These are phyloP conservation scores for Phytophthora capsici DNA, from an alignment of 352 stramenopile species.

Conservation along the genomic window DNA sequence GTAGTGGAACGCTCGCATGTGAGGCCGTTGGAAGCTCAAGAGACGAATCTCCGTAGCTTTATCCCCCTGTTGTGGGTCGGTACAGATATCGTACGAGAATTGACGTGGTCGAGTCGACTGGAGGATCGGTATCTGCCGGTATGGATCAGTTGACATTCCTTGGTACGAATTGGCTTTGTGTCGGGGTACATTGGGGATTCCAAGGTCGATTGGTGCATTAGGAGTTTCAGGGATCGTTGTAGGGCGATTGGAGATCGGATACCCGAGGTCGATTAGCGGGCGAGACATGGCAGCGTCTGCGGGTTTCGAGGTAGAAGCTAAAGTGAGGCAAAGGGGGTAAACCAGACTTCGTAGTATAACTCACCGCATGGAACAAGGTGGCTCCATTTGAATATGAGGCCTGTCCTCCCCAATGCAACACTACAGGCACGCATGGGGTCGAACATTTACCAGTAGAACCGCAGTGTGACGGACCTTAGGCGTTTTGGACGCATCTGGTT, in stretches of 20 bases:
- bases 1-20: slow-evolving; percentile 94
- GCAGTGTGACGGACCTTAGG: slow-evolving; percentile 1
- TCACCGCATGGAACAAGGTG: background rate
- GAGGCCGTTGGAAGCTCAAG: slow-evolving; percentile 72
- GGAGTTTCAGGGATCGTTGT: slow-evolving; percentile 15
- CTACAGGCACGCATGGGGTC: background rate
- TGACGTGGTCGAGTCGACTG: slow-evolving; percentile 12
- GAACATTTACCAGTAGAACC: background rate
- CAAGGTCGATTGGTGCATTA: slow-evolving; percentile 16
- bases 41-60: slow-evolving; percentile 73
- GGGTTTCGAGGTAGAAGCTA: slow-evolving; percentile 6
- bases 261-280: slow-evolving; percentile 20
- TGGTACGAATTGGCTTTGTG: slow-evolving; percentile 15
- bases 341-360: background rate
- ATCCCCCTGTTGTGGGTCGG: slow-evolving; percentile 34
- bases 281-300: slow-evolving; percentile 10
- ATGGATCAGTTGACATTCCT: slow-evolving; percentile 13
- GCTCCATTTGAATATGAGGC: background rate
- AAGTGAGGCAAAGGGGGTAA: slow-evolving; percentile 2
- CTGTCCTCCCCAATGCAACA: background rate
- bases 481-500: slow-evolving; percentile 12
- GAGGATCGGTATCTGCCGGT: slow-evolving; percentile 19
- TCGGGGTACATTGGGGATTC: slow-evolving; percentile 3
- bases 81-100: slow-evolving; percentile 33
- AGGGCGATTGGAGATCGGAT: slow-evolving; percentile 3